Base-by-base conservation (phyloP, 2,329 filamentous ascomycete genomes). In the Penicillium sp. region DNA sequence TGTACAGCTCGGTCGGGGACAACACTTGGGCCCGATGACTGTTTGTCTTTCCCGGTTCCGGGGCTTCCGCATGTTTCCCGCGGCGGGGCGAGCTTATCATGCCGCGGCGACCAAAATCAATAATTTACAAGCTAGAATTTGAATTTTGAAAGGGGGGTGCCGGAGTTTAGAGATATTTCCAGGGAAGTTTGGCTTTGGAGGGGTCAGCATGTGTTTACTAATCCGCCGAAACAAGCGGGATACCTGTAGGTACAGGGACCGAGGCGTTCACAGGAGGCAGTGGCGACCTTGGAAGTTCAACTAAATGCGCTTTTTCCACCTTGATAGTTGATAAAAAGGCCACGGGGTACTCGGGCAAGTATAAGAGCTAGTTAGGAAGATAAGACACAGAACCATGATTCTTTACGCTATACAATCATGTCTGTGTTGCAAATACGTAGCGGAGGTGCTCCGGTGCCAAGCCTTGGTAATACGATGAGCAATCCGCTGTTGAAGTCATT, bases 11-110 rank as follows among this genome's bases (percentile, higher is more conserved):
- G 26, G 26, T 26, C 26, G 26, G 2, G 26, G 26, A 26, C 26
- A 26, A 4, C 5, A 26, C 4, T 3, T 26, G 26, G 35, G 9
- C 15, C 13, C 15, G 9, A 15, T 41, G 35, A 15, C 35, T 15
- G 11, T 9, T 11, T 15, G 11, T 41, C 11, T 41, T 41, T 5
- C 35, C 35, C 48, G 48, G 15, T 51, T 51, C 26, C 29, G 26
- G 26, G 15, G 48, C 26, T 51, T 51, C 26, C 29, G 48, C 29
- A 19, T n/a, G 26, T 31, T 30, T 31, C 31, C 48, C 48, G 48
- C 48, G 19, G 48, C 48, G 48, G 48, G 48, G 48, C 31, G 48
- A 51, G 48, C 48, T 51, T 51, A 26, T 51, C 48, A 31, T 17
- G 35, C 35, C 35, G 35, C 35, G 35, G 35, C 35, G 26, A n/a